A percentile compares a stretch with the other conserved stretches of the same genome.
Conservation (phyloP, 768 basidiomycete genomes). For the Mycena metata region DNA sequence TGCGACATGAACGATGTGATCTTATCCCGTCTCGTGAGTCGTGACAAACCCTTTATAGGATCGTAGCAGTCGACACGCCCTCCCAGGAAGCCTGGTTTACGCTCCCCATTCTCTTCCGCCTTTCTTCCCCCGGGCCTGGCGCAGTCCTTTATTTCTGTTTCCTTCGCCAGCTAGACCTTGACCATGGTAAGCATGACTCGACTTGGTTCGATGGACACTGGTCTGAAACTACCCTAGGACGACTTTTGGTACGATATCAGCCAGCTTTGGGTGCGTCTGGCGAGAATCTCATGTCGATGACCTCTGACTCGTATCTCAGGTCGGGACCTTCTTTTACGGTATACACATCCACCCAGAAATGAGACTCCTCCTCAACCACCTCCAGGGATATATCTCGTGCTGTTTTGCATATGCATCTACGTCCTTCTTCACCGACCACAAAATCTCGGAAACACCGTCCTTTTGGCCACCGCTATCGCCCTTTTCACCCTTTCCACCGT, state of each 20-base stretch:
- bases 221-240: background rate
- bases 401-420: constrained; percentile 49
- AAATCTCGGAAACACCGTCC: constrained; percentile 43
- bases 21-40: background rate
- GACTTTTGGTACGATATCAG: constrained; percentile 14
- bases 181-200: background rate
- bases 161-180: too few relatives aligned
- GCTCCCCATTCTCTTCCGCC: background rate
- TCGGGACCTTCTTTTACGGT: constrained; percentile 31
- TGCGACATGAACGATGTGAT: background rate
- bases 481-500: constrained; percentile 48
- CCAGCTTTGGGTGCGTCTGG: constrained; percentile 13
- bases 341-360: background rate
- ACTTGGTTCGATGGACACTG: background rate
- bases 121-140: too few relatives aligned
- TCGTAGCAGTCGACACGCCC: background rate
- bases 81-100: constrained; percentile 17
- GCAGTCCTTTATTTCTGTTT: background rate
- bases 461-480: constrained; percentile 44
- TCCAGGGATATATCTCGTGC: constrained; percentile 45
- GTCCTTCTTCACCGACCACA: constrained; percentile 40
- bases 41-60: background rate
- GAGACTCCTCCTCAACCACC: too few relatives aligned
- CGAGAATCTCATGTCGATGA: background rate
- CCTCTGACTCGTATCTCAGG: background rate